phyloP scores from a whole-genome alignment of 257 asterid species.

The Coffea eugenioides region DNA sequence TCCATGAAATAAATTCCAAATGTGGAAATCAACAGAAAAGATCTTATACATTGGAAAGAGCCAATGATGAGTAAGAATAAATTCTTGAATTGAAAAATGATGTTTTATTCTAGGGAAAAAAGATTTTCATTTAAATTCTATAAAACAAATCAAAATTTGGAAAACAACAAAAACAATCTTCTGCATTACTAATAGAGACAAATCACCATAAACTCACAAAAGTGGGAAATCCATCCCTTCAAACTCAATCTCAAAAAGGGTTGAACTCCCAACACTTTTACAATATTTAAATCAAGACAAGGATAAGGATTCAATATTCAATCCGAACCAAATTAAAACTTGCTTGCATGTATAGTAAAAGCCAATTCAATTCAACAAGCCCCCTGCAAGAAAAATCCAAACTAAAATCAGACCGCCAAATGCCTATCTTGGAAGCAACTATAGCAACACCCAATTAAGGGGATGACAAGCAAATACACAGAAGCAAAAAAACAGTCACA shows the following conservation, averaged over 20 bases:
- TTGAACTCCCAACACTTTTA: neutral
- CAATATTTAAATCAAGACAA: neutral
- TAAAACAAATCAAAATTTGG: neutral
- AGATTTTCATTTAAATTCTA: neutral
- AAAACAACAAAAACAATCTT: neutral
- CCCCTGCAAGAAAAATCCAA: neutral
- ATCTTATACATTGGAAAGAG: neutral
- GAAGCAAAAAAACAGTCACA: neutral
- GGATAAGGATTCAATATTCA: too few relatives aligned
- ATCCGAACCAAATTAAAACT: neutral
- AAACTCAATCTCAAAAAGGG: neutral
- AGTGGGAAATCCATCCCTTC: neutral
- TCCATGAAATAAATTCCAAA: neutral
- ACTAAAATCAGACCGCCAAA: neutral
- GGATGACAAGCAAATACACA: neutral
- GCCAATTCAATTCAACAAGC: neutral
- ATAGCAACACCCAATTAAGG: neutral
- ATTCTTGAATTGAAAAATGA: neutral
- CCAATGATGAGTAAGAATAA: neutral
- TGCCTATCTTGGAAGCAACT: neutral
- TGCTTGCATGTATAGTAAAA: neutral
- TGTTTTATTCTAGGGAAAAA: too few relatives aligned
- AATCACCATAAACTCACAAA: neutral
- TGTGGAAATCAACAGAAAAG: neutral
- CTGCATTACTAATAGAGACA: neutral